phyloP scores from a whole-genome alignment of 129 eudicot species.

The Arctium lappa region DNA sequence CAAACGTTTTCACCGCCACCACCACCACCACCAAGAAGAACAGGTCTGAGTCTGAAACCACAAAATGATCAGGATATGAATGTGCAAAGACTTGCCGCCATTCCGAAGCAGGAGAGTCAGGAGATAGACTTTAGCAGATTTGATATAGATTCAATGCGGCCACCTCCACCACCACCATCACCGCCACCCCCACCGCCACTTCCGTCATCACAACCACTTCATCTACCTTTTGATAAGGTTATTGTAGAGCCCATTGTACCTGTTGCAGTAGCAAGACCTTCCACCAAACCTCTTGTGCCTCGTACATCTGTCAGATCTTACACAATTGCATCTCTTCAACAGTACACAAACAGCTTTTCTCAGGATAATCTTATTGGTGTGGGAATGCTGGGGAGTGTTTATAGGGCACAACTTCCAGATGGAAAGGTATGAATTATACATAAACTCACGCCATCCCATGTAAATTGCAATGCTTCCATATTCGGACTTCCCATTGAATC shows the following conservation, averaged over 20 bases:
- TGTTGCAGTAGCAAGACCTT: conserved; percentile 37
- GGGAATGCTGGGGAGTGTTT: conserved; percentile 93
- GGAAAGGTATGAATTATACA: conserved; percentile 57
- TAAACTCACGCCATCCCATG: background rate
- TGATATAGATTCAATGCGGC: conserved; percentile 68
- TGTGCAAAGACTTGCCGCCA: conserved; percentile 42
- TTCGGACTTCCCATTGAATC: background rate
- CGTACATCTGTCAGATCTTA: conserved; percentile 63
- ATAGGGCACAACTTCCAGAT: conserved; percentile 79
- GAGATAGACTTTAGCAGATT: conserved; percentile 58
- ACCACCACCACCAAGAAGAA: conserved; percentile 31
- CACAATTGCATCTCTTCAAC: conserved; percentile 93
- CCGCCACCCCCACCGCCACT: conserved; percentile 57
- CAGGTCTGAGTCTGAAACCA: conserved; percentile 38
- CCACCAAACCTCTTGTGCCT: conserved; percentile 44
- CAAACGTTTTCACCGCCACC: conserved; percentile 20
- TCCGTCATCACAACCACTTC: conserved; percentile 29
- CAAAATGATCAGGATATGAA: conserved; percentile 37
- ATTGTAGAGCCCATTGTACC: conserved; percentile 54
- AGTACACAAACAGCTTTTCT: conserved; percentile 83
- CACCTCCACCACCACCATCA: conserved; percentile 62
- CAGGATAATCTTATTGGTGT: conserved; percentile 80
- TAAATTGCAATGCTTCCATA: background rate
- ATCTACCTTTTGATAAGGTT: conserved; percentile 51
- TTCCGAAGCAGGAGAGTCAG: conserved; percentile 37